These are phyloP conservation scores for Condylostoma magnum DNA, from an alignment of 169 alveolate genomes.

Conservation along the genomic window DNA sequence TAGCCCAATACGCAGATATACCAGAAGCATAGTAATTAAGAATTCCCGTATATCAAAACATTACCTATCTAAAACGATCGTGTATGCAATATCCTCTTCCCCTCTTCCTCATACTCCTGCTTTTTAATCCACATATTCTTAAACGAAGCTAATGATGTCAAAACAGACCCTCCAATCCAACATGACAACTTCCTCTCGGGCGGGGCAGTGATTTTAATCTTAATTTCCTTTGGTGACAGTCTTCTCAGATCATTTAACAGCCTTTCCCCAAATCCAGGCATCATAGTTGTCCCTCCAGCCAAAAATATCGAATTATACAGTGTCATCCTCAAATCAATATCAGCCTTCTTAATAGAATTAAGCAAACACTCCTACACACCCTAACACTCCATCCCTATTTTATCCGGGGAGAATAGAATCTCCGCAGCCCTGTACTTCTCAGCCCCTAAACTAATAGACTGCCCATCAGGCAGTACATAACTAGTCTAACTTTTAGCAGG, in stretches of 20 bases:
- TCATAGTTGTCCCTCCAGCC: constrained; percentile 86
- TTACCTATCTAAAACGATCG: constrained; percentile 43
- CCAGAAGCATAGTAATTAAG: too few species aligned
- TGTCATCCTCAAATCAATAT: constrained; percentile 80
- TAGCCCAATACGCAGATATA: too few species aligned
- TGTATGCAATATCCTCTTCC: constrained; percentile 64
- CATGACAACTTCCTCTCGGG: constrained; percentile 73
- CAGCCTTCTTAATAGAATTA: constrained; percentile 78
- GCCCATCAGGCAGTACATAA: constrained; percentile 86
- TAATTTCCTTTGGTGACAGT: constrained; percentile 66
- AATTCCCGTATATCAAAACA: too few species aligned
- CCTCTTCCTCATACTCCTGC: constrained; percentile 81
- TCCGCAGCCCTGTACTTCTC: constrained; percentile 87
- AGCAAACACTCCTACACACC: constrained; percentile 76
- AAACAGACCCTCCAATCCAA: constrained; percentile 89
- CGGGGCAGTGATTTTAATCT: constrained; percentile 58
- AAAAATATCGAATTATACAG: constrained; percentile 68
- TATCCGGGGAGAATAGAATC: constrained; percentile 80
- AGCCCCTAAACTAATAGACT: constrained; percentile 54
- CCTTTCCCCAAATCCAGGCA: constrained; percentile 85
- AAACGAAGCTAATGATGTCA: constrained; percentile 80
- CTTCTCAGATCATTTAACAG: constrained; percentile 77
- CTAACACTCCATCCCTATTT: constrained; percentile 76
- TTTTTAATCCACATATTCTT: constrained; percentile 84
- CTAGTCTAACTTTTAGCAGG: constrained; percentile 48